Evolutionary conservation across 495 filamentous ascomycete genomes (phyloP).

Genomic region (Talaromyces liani): DNA sequence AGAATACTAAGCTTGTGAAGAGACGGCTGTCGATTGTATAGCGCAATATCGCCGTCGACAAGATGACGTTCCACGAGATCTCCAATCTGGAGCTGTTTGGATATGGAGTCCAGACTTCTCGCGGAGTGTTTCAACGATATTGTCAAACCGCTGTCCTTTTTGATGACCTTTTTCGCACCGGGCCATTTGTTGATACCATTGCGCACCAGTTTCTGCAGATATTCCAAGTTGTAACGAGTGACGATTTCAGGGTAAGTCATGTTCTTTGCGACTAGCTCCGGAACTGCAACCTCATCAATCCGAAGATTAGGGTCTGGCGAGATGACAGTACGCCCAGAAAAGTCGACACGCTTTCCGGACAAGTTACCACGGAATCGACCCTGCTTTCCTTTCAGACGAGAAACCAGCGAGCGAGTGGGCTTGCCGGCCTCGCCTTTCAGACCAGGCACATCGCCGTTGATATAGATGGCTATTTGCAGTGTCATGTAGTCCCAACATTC

Average conservation of each 20-base stretch:
- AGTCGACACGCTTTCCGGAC: constrained; percentile 97
- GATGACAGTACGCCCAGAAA: constrained; percentile 95
- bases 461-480: constrained; percentile 90
- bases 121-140: constrained; percentile 58
- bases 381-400: constrained; percentile 93
- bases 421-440: constrained; percentile 69
- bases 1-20: constrained; percentile 98
- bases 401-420: constrained; percentile 85
- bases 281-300: constrained; percentile 91
- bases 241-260: constrained; percentile 91
- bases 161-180: constrained; percentile 75
- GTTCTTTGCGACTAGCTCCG: constrained; percentile 81
- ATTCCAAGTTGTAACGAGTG: constrained; percentile 72
- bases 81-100: constrained; percentile 66
- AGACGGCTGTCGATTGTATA: constrained; percentile 97
- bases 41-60: constrained; percentile 90
- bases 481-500: constrained; percentile 98
- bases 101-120: constrained; percentile 57
- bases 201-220: constrained; percentile 60
- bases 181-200: constrained; percentile 75
- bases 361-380: constrained; percentile 95
- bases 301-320: constrained; percentile 91
- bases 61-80: constrained; percentile 92
- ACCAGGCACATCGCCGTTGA: constrained; percentile 93
- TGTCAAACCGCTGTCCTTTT: constrained; percentile 61